These are phyloP conservation scores for Fraxinus albicans DNA, from an alignment of 305 asterid species.

Conservation along the genomic window DNA sequence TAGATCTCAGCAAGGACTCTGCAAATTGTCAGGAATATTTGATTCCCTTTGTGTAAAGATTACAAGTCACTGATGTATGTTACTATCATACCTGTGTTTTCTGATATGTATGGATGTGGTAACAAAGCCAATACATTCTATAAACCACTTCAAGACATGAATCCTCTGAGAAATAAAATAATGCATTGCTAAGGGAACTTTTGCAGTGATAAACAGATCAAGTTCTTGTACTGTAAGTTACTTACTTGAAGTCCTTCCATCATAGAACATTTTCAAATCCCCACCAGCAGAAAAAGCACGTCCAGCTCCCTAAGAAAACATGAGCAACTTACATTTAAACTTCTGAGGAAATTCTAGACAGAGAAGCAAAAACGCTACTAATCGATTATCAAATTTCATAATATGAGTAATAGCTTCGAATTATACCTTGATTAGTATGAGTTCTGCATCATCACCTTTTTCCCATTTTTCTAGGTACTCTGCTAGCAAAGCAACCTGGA, in stretches of 20 bases:
- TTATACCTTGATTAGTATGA: conserved; percentile 67
- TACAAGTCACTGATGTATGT: background rate
- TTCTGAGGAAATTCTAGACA: background rate
- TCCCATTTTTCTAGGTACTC: conserved; percentile 87
- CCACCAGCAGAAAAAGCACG: conserved; percentile 97
- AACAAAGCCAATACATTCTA: conserved; percentile 95
- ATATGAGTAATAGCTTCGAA: conserved; percentile 10
- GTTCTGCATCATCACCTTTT: conserved; percentile 62
- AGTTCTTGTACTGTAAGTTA: background rate
- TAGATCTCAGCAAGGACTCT: background rate
- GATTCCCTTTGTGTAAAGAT: background rate
- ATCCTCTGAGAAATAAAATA: conserved; percentile 54
- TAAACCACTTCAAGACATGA: conserved; percentile 74
- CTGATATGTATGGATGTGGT: conserved; percentile 83
- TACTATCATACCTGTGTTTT: conserved; percentile 54
- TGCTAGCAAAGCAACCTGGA: conserved; percentile 67
- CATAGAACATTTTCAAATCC: conserved; percentile 79
- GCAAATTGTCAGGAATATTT: background rate
- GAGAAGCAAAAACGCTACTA: background rate
- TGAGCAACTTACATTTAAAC: conserved; percentile 8
- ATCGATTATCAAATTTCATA: background rate
- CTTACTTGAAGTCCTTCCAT: conserved; percentile 67
- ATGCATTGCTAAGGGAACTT: conserved; percentile 11
- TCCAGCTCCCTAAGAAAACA: conserved; percentile 67
- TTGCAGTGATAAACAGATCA: conserved; percentile 9